Evolutionary conservation across 1,139 yeast genomes (phyloP).

Genomic region (Debaryomyces fabryi): DNA sequence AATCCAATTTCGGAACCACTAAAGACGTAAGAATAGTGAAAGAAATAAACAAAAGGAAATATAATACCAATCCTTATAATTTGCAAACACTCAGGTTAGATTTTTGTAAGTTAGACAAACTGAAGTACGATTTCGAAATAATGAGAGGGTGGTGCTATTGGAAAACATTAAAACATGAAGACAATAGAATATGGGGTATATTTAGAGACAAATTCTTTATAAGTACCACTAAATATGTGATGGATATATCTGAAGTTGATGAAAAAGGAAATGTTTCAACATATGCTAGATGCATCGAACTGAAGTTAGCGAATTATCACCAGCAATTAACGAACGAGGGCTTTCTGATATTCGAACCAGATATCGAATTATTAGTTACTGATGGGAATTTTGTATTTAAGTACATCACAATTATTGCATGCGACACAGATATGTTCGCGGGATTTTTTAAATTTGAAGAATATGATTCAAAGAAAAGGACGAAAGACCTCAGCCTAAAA

Average conservation of each 20-base stretch:
- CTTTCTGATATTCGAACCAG: slow-evolving; percentile 1
- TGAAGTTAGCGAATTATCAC: background rate
- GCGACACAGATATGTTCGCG: background rate
- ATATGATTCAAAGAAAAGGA: background rate
- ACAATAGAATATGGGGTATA: slow-evolving; percentile 5
- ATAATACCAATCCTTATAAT: background rate
- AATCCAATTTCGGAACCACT: background rate
- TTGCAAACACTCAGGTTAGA: background rate
- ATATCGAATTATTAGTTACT: background rate
- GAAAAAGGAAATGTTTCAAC: background rate
- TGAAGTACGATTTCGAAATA: slow-evolving; percentile 1
- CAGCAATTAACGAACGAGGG: background rate
- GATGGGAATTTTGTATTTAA: slow-evolving; percentile 2
- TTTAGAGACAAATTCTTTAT: slow-evolving; percentile 1
- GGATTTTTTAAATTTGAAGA: slow-evolving; percentile 5
- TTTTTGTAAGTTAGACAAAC: slow-evolving; percentile 1
- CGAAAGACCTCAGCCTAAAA: background rate
- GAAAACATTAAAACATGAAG: background rate
- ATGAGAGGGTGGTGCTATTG: background rate
- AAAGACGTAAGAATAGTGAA: background rate
- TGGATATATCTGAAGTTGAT: background rate
- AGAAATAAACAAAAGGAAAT: background rate
- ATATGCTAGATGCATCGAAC: background rate
- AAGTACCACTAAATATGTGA: background rate
- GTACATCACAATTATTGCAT: background rate